Base-by-base conservation (phyloP, 768 basidiomycete species). In the Boletus vermiculosoides region DNA sequence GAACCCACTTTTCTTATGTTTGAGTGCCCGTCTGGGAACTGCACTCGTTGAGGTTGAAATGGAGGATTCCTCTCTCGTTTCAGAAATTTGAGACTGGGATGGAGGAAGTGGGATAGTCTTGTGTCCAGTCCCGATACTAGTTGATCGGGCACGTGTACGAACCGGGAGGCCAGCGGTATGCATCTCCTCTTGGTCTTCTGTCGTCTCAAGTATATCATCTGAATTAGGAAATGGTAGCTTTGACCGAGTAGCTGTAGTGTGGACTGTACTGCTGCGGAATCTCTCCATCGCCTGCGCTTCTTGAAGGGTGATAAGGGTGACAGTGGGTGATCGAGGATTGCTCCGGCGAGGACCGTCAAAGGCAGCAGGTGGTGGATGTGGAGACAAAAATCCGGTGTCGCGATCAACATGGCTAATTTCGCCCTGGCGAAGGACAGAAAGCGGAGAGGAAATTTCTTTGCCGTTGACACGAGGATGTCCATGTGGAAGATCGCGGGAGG, bases 1-100 rank as follows among this genome's bases (percentile, higher is more conserved):
- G 66, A 93, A 90, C 4, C 81, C 90, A 60, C 90, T 92, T 69
- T 87, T 92, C 76, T 88, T 91, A 57, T 87, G 86, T 63, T 82
- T 89, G 49, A 92, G 69, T 2, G 72, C 61, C 63, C 83, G 87
- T 11, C 74, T 75, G 28, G 74, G 65, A 48, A 67, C 23, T 15
- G 47, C 37, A 16, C 36, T 60, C 30, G 10, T 52, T 44, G 54
- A 62, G 59, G 37, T 54, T 60, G 42, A 50, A 39, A 62, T 51
- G 41, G 56, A 23, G 2, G 73, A 67, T 34, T 81, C 83, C 6
- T 79, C 80, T 39, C 72, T 74, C 31, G 72, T 68, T 54, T 83
- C 81, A n/a, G 66, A 59, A 56, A 75, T 78, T 15, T 72, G 76
- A 28, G 59, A 30, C 48, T 64, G 60, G 58, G 60, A 77, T 13